Conservation (phyloP, 441 rosid genomes). For the Bruguiera hainesii region DNA sequence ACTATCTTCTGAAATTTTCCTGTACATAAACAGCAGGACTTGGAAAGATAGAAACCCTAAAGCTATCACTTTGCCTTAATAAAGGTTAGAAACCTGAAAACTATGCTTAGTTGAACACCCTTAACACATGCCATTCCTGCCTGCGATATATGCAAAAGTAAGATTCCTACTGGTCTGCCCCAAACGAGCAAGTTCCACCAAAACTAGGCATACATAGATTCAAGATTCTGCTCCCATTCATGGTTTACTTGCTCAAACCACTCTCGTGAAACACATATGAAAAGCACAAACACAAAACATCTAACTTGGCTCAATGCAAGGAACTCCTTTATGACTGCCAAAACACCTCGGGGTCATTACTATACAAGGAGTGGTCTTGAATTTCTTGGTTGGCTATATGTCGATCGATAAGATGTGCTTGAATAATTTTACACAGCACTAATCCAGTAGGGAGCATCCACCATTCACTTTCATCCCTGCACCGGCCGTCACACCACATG, state of each 20-base stretch:
- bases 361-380: constrained; percentile 79
- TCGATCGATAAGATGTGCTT: constrained; percentile 66
- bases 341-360: constrained; percentile 61
- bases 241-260: not conserved
- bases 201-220: no score
- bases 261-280: not conserved
- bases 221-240: no score
- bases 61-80: no score
- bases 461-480: constrained; percentile 97
- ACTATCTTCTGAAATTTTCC: no score
- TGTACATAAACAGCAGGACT: no score
- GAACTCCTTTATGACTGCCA: constrained; percentile 63
- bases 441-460: constrained; percentile 87
- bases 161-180: no score
- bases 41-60: no score
- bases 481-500: not conserved
- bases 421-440: constrained; percentile 64
- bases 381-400: constrained; percentile 88
- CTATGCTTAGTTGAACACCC: no score
- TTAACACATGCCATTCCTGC: no score
- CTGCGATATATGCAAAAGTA: no score
- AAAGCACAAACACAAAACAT: not conserved
- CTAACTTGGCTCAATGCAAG: constrained; percentile 6
- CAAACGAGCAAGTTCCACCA: no score
- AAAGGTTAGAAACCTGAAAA: no score